phyloP scores from a whole-genome alignment of 1,139 yeast genomes.

The Yamadazyma mexicana region DNA sequence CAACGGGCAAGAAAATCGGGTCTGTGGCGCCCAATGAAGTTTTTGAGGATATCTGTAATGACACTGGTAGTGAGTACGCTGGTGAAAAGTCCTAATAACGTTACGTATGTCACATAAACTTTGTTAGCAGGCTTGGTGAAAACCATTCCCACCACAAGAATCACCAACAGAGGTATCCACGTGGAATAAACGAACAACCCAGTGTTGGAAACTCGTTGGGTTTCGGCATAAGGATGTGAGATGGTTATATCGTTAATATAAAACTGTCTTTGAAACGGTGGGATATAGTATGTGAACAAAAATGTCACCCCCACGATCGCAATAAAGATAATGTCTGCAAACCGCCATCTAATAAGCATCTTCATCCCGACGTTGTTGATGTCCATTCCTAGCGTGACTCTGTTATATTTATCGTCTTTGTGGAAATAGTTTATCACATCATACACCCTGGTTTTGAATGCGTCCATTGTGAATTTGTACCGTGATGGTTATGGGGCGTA shows the following conservation, averaged over 20 bases:
- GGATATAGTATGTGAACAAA: constrained; percentile 42
- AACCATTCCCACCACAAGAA: constrained; percentile 24
- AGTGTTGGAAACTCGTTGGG: constrained; percentile 53
- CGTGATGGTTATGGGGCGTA: not conserved
- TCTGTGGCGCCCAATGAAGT: constrained; percentile 72
- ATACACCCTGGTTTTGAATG: constrained; percentile 6
- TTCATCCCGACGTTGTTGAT: constrained; percentile 29
- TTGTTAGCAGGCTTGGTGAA: constrained; percentile 35
- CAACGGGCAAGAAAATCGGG: constrained; percentile 81
- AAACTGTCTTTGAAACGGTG: constrained; percentile 75
- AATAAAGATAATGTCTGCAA: constrained; percentile 53
- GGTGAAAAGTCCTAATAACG: constrained; percentile 40
- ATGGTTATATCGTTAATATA: constrained; percentile 43
- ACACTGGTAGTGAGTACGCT: constrained; percentile 43
- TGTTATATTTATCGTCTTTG: constrained; percentile 31
- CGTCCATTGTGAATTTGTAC: constrained; percentile 7
- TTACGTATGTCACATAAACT: constrained; percentile 39
- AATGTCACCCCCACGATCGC: constrained; percentile 43
- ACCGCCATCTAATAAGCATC: constrained; percentile 52
- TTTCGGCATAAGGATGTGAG: constrained; percentile 70
- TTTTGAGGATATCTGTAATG: constrained; percentile 56
- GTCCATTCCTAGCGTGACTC: constrained; percentile 53
- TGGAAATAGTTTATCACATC: constrained; percentile 21
- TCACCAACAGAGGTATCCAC: constrained; percentile 35
- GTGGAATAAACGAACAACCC: constrained; percentile 39